A percentile compares a stretch with the other conserved stretches of the same genome.
Conservation (phyloP, 169 alveolate species). For the Babesia caballi region DNA sequence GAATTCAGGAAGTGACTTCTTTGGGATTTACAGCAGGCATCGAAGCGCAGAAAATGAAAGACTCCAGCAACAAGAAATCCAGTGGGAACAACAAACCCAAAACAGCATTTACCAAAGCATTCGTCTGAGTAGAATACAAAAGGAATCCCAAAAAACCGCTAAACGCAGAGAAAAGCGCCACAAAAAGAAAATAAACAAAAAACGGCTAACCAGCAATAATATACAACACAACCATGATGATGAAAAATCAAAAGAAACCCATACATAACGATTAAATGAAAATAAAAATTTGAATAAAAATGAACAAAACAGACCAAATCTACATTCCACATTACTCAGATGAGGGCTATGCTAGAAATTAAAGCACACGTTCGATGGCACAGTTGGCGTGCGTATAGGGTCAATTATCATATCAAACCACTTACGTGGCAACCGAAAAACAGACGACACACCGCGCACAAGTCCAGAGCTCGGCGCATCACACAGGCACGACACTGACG, state of each 20-base stretch:
- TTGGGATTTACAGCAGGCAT: slow-evolving; percentile 66
- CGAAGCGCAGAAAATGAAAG: slow-evolving; percentile 64
- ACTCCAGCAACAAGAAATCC: slow-evolving; percentile 53
- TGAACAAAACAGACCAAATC: neutral
- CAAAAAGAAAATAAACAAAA: slow-evolving; percentile 55
- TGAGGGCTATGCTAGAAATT: too few species aligned
- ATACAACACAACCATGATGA: neutral
- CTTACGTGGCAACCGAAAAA: too few species aligned
- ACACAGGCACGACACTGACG: too few species aligned
- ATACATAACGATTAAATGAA: too few species aligned
- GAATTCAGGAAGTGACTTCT: slow-evolving; percentile 70
- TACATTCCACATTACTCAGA: too few species aligned
- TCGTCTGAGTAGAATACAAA: slow-evolving; percentile 56
- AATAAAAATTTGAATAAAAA: neutral
- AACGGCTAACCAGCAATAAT: neutral
- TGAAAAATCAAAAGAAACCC: neutral
- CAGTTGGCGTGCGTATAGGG: too few species aligned
- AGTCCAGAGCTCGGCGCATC: too few species aligned
- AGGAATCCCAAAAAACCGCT: slow-evolving; percentile 55
- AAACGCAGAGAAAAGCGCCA: slow-evolving; percentile 61
- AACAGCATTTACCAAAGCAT: slow-evolving; percentile 67
- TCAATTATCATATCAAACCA: too few species aligned
- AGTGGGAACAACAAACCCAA: slow-evolving; percentile 65
- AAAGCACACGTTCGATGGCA: too few species aligned
- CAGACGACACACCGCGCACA: too few species aligned